Percentiles rank a stretch among this genome's conserved stretches.
Evolutionary conservation across 2,329 filamentous ascomycete species (phyloP).

Genomic region (Diaporthe citri): DNA sequence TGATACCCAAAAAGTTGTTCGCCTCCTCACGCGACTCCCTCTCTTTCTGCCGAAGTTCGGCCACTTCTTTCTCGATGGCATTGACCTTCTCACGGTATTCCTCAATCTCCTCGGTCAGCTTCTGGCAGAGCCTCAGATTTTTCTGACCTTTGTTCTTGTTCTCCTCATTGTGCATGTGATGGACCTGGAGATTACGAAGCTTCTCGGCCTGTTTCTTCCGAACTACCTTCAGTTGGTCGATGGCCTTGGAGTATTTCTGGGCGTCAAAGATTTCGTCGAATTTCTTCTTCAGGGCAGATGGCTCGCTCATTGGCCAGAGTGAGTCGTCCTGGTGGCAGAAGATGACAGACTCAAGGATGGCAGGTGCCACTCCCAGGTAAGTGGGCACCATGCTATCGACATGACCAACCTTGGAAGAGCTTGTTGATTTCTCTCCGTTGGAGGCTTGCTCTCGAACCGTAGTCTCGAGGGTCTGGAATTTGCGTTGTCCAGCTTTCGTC

Average conservation of each 20-base stretch:
- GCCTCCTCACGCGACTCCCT: conserved; percentile 79
- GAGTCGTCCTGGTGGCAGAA: conserved; percentile 99
- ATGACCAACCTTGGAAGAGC: conserved; percentile 85
- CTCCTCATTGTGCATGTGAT: conserved; percentile 81
- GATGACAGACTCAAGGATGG: conserved; percentile 93
- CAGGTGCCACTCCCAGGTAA: conserved; percentile 88
- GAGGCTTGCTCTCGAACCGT: conserved; percentile 85
- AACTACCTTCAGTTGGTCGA: conserved; percentile 91
- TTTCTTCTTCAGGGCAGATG: conserved; percentile 85
- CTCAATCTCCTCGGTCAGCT: conserved; percentile 76
- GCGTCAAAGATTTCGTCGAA: conserved; percentile 99
- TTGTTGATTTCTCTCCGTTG: conserved; percentile 73
- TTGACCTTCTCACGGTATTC: conserved; percentile 69
- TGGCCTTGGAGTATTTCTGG: conserved; percentile 95
- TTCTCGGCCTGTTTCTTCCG: conserved; percentile 86
- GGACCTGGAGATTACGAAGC: conserved; percentile 77
- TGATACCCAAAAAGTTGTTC: conserved; percentile 79
- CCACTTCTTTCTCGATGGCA: conserved; percentile 55
- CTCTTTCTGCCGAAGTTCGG: conserved; percentile 70
- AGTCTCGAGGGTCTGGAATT: conserved; percentile 87
- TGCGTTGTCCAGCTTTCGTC: conserved; percentile 78
- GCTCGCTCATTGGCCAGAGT: conserved; percentile 95
- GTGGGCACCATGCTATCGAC: conserved; percentile 87
- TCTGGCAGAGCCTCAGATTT: conserved; percentile 73
- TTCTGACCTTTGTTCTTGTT: conserved; percentile 88